Evolutionary conservation across 306 rosid species (phyloP).

Genomic region (Cucurbita argyrosperma): DNA sequence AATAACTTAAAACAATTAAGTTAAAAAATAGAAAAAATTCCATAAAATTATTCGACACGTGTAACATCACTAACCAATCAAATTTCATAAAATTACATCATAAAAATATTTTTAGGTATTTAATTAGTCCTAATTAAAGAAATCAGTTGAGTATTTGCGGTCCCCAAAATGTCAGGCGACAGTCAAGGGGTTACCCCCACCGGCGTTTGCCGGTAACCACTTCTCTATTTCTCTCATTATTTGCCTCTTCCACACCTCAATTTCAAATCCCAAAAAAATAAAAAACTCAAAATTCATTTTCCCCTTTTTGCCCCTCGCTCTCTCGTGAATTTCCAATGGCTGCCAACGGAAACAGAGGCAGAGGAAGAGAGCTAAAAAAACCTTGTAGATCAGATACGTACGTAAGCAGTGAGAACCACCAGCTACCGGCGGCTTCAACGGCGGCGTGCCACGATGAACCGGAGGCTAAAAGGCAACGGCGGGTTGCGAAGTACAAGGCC

Average conservation of each 20-base stretch:
- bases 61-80: background rate
- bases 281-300: background rate
- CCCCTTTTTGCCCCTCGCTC: background rate
- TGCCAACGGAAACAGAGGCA: background rate
- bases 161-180: background rate
- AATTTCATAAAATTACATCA: background rate
- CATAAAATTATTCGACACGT: background rate
- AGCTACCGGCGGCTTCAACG: background rate
- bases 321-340: background rate
- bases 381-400: background rate
- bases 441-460: background rate
- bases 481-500: conserved; percentile 21
- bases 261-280: background rate
- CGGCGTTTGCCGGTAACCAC: background rate
- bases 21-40: no score
- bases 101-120: background rate
- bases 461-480: conserved; percentile 20
- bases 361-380: background rate
- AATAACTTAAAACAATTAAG: no score
- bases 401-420: background rate
- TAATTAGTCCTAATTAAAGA: background rate
- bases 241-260: background rate
- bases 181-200: background rate
- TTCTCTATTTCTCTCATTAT: background rate
- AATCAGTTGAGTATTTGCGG: background rate